Conservation (phyloP, 169 alveolate species). For the Plasmodium adleri region DNA sequence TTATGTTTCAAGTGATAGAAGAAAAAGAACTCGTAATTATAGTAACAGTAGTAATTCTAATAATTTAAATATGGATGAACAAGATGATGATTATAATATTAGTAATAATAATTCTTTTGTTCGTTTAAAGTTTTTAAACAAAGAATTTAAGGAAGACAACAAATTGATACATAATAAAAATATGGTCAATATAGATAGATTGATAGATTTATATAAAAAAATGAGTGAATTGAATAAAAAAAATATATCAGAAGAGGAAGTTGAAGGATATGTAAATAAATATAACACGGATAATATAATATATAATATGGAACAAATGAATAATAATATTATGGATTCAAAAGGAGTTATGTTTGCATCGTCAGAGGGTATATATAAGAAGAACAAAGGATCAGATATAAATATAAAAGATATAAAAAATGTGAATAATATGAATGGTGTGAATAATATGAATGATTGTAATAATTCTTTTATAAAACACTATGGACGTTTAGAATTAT, state of each 20-base stretch:
- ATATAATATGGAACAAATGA: conserved; percentile 2
- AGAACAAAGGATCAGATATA: too few relatives aligned
- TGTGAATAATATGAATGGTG: neutral
- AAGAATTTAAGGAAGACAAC: neutral
- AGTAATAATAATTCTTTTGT: neutral
- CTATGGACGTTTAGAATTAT: conserved; percentile 2
- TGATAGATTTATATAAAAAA: conserved; percentile 18
- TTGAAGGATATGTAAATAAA: neutral
- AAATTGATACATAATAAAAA: neutral
- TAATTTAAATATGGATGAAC: too few relatives aligned
- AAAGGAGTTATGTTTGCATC: neutral
- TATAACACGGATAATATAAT: neutral
- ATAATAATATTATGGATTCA: neutral
- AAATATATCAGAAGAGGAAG: neutral
- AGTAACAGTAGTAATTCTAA: neutral
- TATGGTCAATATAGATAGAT: conserved; percentile 25
- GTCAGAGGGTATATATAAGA: too few relatives aligned
- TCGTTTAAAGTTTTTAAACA: neutral
- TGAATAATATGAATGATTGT: neutral
- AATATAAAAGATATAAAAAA: too few relatives aligned
- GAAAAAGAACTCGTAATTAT: neutral
- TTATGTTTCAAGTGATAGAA: neutral
- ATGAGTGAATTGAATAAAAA: conserved; percentile 46
- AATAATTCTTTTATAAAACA: neutral
- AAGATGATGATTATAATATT: neutral